phyloP scores from a whole-genome alignment of 2,329 filamentous ascomycete genomes.

The Teratosphaeria destructans region DNA sequence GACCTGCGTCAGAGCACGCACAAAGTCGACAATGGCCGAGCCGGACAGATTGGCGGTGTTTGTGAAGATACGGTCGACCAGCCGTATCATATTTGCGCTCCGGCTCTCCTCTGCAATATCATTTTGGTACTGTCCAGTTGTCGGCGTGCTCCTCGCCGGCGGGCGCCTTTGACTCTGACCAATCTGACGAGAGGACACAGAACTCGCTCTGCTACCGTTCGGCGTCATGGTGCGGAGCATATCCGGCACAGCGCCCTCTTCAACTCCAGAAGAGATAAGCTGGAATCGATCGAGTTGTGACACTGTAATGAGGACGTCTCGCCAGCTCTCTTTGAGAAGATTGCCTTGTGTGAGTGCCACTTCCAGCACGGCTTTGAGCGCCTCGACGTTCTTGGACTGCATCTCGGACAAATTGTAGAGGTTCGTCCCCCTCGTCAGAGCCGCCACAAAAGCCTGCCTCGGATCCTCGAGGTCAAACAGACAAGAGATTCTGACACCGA shows the following conservation, averaged over 20 bases:
- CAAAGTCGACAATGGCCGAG: constrained; percentile 92
- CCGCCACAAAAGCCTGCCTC: constrained; percentile 86
- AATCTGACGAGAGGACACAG: background rate
- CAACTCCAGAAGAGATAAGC: constrained; percentile 86
- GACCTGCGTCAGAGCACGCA: constrained; percentile 82
- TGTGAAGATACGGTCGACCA: constrained; percentile 91
- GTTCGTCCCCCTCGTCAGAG: constrained; percentile 86
- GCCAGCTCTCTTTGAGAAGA: constrained; percentile 79
- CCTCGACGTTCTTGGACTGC: constrained; percentile 91
- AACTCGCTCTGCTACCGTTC: background rate
- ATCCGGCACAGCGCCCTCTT: constrained; percentile 85
- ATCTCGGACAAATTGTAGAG: constrained; percentile 93
- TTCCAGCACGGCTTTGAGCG: constrained; percentile 81
- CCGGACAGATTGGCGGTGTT: constrained; percentile 89
- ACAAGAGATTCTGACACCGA: constrained; percentile 87
- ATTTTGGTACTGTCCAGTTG: constrained; percentile 42
- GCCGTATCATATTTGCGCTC: constrained; percentile 84
- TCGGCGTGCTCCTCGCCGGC: constrained; percentile 37
- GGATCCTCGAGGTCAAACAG: constrained; percentile 90
- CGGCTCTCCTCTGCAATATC: constrained; percentile 88
- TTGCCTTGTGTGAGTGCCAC: constrained; percentile 91
- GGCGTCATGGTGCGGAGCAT: constrained; percentile 52
- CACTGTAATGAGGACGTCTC: constrained; percentile 88
- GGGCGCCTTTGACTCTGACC: constrained; percentile 39
- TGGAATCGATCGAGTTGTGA: constrained; percentile 93